Evolutionary conservation across 495 filamentous ascomycete species (phyloP).

Genomic region (Neurospora tetraspora): DNA sequence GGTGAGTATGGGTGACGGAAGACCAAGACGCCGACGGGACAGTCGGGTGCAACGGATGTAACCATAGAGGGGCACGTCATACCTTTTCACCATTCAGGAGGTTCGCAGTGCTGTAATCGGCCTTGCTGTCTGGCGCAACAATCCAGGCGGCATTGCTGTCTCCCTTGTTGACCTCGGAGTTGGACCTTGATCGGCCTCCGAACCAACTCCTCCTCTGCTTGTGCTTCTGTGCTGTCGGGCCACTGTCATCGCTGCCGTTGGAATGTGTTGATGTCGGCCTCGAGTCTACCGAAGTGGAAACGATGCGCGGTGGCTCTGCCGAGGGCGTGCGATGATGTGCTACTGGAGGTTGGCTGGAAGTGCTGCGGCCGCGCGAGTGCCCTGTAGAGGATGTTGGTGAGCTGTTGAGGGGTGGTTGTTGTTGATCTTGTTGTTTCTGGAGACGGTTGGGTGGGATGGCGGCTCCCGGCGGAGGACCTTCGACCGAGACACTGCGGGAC

Average conservation of each 20-base stretch:
- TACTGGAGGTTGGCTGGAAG: not conserved
- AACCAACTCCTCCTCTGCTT: constrained; percentile 34
- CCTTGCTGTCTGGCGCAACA: constrained; percentile 43
- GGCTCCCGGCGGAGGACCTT: not conserved
- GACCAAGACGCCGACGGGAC: not conserved
- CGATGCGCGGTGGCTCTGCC: not conserved
- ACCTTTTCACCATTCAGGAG: constrained; percentile 53
- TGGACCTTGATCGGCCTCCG: constrained; percentile 33
- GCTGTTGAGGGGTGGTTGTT: not conserved
- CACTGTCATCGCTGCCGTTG: constrained; percentile 21
- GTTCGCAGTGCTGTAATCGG: constrained; percentile 50
- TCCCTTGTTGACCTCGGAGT: constrained; percentile 20
- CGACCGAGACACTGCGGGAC: not conserved
- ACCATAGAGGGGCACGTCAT: constrained; percentile 7
- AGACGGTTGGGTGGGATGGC: not conserved
- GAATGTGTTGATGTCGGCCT: constrained; percentile 8
- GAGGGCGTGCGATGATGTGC: not conserved
- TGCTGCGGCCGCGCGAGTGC: not conserved
- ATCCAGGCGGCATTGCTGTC: constrained; percentile 48
- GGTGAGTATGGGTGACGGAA: not conserved
- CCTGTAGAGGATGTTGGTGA: not conserved
- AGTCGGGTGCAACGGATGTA: not conserved
- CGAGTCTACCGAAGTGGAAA: constrained; percentile 5
- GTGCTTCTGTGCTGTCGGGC: constrained; percentile 18
- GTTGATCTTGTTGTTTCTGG: not conserved